Evolutionary conservation across 139 green algal species (phyloP).

Genomic region (Limnomonas spitsbergensis): DNA sequence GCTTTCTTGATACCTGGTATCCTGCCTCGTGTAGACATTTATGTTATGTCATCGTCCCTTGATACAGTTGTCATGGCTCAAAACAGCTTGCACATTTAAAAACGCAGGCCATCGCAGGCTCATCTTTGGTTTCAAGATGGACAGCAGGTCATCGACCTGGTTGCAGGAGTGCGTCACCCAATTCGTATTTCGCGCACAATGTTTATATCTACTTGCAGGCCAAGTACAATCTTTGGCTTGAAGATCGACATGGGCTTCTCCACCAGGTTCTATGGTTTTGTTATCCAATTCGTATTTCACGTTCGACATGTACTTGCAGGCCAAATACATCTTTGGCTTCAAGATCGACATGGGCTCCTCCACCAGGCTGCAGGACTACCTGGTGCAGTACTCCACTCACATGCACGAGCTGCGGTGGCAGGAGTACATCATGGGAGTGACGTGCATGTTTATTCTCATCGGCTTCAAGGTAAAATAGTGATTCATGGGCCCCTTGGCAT

Average conservation of each 20-base stretch:
- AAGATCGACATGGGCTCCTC: conserved; percentile 7
- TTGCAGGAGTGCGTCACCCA: too few species aligned
- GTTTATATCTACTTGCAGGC: too few species aligned
- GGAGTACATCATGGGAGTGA: conserved; percentile 19
- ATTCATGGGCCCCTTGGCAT: too few species aligned
- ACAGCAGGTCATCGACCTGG: too few species aligned
- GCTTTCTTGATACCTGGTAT: background rate
- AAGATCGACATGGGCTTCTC: conserved; percentile 4
- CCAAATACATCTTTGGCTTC: conserved; percentile 5
- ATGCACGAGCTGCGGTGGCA: background rate
- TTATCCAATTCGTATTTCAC: background rate
- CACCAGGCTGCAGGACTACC: conserved; percentile 10
- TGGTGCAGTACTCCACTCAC: background rate
- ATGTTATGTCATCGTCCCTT: too few species aligned
- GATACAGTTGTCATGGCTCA: too few species aligned
- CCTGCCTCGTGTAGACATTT: too few species aligned
- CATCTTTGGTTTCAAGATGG: too few species aligned
- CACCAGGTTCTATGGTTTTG: background rate
- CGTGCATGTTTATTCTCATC: conserved; percentile 10
- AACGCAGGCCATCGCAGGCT: too few species aligned
- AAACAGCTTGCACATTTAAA: too few species aligned
- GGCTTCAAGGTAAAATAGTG: background rate
- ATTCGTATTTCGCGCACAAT: too few species aligned
- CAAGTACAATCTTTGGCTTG: background rate
- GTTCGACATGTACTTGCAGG: conserved; percentile 1